Evolutionary conservation across 1,139 yeast genomes (phyloP).

Genomic region (Magnusiomyces paraingens): DNA sequence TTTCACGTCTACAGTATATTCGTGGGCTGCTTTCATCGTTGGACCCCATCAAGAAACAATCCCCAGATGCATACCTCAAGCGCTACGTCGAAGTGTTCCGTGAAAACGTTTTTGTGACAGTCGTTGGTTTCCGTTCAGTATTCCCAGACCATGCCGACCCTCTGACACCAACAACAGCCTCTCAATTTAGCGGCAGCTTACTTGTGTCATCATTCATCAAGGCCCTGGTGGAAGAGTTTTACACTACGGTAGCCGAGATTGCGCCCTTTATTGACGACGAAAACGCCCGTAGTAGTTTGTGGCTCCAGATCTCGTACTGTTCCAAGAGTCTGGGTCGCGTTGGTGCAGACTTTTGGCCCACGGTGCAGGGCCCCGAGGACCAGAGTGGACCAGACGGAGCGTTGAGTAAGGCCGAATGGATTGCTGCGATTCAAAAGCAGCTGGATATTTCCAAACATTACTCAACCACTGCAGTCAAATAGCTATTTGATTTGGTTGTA

Average conservation of each 20-base stretch:
- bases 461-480: neutral
- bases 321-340: slow-evolving; percentile 67
- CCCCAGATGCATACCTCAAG: slow-evolving; percentile 62
- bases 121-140: slow-evolving; percentile 58
- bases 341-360: slow-evolving; percentile 56
- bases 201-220: slow-evolving; percentile 41
- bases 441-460: slow-evolving; percentile 3
- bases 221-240: slow-evolving; percentile 34
- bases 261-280: slow-evolving; percentile 38
- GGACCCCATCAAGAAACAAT: slow-evolving; percentile 43
- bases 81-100: slow-evolving; percentile 76
- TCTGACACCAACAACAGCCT: slow-evolving; percentile 16
- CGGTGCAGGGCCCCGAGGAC: slow-evolving; percentile 24
- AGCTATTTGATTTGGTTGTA: neutral
- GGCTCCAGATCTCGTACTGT: slow-evolving; percentile 68
- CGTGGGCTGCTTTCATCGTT: slow-evolving; percentile 46
- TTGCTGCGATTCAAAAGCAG: slow-evolving; percentile 6
- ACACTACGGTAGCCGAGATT: slow-evolving; percentile 33
- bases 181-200: slow-evolving; percentile 19
- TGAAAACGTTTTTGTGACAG: slow-evolving; percentile 70
- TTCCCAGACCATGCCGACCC: slow-evolving; percentile 37
- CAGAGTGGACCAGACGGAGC: neutral
- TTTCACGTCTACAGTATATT: slow-evolving; percentile 33
- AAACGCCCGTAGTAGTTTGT: slow-evolving; percentile 52
- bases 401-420: slow-evolving; percentile 2